phyloP scores from a whole-genome alignment of 148 eudicot genomes.

The Rhododendron ferrugineum region DNA sequence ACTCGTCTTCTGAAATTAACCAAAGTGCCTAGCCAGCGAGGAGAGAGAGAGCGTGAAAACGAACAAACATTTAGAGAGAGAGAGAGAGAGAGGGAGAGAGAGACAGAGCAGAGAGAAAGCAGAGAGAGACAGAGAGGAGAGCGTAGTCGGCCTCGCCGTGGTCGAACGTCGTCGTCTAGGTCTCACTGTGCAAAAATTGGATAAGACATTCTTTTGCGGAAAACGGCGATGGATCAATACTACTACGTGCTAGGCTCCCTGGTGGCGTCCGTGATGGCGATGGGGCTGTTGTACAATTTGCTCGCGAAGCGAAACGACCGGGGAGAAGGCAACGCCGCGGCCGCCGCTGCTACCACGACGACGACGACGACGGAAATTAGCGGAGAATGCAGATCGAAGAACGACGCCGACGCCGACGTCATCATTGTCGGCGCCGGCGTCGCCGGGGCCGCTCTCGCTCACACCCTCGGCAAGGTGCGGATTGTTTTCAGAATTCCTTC shows the following conservation, averaged over 20 bases:
- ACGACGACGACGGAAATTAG: conserved; percentile 24
- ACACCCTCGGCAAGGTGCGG: conserved; percentile 79
- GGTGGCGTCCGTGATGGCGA: conserved; percentile 32
- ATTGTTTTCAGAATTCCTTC: not conserved
- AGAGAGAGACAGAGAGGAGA: not conserved
- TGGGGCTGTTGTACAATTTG: conserved; percentile 23
- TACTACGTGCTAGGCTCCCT: conserved; percentile 24
- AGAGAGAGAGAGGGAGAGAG: not conserved
- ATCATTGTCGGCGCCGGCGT: conserved; percentile 86
- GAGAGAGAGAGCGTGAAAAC: not conserved
- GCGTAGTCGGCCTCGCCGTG: not conserved
- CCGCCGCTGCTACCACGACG: conserved; percentile 20
- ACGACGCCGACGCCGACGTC: conserved; percentile 37
- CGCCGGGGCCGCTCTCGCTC: conserved; percentile 89
- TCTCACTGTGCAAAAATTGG: not conserved
- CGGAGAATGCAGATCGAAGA: conserved; percentile 26
- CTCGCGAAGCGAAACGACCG: conserved; percentile 18
- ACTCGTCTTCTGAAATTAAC: not conserved
- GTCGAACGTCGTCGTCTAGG: not conserved
- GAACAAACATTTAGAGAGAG: not conserved
- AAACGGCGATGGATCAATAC: conserved; percentile 31
- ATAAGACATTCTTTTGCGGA: not conserved
- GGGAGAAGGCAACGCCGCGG: conserved; percentile 5
- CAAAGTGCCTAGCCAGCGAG: conserved; percentile 7
- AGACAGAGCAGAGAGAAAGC: no score